Base-by-base conservation (phyloP, 371 early-diverging fungal species). In the Circinella minor region DNA sequence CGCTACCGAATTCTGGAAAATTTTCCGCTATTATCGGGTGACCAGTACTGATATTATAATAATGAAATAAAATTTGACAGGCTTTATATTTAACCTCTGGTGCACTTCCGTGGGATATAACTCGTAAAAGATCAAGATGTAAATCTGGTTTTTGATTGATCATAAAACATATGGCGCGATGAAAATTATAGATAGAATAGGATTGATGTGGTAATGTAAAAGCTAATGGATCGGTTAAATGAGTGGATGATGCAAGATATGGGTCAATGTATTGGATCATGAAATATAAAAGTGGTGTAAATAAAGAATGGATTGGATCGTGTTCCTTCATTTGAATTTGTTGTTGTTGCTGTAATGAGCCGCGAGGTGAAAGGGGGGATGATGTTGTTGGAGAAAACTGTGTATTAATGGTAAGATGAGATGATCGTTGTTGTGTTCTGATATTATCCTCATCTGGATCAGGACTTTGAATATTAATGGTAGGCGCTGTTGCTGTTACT, bases 121-220 rank as follows among this genome's bases (percentile, higher is more conserved):
- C 75, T 43, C 87, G 81, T 14, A 89, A 66, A 11, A 89, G 18
- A 64, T 89, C 88, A n/a, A 81, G 61, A 37, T 86, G 82, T 4
- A 88, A 62, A 61, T 89, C 85, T 0, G 87, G 82, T 65, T 89
- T 89, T 46, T 79, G 76, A 14, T 74, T 61, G 55, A 86, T 74
- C 73, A 89, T 83, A 18, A 76, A 83, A 0, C 78, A 74, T 37
- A 89, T 65, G 1, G 87, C 88, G 7, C 79, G 78, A 55, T 86
- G 80, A n/a, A 89, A 81, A 38, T 83, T 82, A 46, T 80, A 73
- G 14, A 82, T 78, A 1, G 80, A 76, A 13, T 68, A 67, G 3
- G 81, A 72, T 47, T 79, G 77, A 3, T 63, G 71, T 27, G 75
- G 68, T 0, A 75, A 51, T 4, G 74, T 73, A 47, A 71, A 71